These are phyloP conservation scores for Phytophthora cactorum DNA, from an alignment of 352 stramenopile genomes.

Conservation along the genomic window DNA sequence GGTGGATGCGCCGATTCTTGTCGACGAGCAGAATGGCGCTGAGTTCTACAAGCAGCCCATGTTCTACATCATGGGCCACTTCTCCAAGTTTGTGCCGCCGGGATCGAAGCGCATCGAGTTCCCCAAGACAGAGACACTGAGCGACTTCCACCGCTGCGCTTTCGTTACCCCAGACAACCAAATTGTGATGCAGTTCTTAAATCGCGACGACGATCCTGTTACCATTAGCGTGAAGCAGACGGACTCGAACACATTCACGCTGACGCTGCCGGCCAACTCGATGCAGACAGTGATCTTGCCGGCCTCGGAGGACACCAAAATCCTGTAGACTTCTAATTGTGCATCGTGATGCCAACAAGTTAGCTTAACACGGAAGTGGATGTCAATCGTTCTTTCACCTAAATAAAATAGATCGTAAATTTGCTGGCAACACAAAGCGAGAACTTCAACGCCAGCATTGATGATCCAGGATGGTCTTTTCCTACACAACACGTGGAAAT, in stretches of 20 bases:
- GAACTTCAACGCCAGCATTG: neutral
- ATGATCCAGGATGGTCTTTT: neutral
- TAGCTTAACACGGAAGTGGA: neutral
- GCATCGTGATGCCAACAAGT: neutral
- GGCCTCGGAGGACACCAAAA: slow-evolving; percentile 24
- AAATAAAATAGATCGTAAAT: neutral
- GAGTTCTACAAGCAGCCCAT: slow-evolving; percentile 86
- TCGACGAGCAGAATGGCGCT: slow-evolving; percentile 50
- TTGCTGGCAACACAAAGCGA: neutral
- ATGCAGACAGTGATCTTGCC: slow-evolving; percentile 28
- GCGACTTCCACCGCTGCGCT: slow-evolving; percentile 41
- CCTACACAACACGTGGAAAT: slow-evolving; percentile 11
- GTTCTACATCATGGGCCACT: slow-evolving; percentile 57
- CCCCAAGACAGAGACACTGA: slow-evolving; percentile 32
- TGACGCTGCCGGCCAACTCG: slow-evolving; percentile 14
- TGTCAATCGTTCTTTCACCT: neutral
- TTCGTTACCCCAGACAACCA: slow-evolving; percentile 54
- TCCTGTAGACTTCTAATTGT: slow-evolving; percentile 16
- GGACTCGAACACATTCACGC: slow-evolving; percentile 22
- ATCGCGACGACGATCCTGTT: slow-evolving; percentile 35
- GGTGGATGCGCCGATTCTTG: slow-evolving; percentile 75
- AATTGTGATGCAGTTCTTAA: slow-evolving; percentile 46
- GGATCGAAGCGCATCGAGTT: slow-evolving; percentile 52
- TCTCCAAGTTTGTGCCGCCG: slow-evolving; percentile 52
- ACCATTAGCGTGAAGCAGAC: slow-evolving; percentile 38